Percentiles rank a stretch among this genome's conserved stretches.
Evolutionary conservation across 352 stramenopile species (phyloP).

Genomic region (Phytophthora idaei): DNA sequence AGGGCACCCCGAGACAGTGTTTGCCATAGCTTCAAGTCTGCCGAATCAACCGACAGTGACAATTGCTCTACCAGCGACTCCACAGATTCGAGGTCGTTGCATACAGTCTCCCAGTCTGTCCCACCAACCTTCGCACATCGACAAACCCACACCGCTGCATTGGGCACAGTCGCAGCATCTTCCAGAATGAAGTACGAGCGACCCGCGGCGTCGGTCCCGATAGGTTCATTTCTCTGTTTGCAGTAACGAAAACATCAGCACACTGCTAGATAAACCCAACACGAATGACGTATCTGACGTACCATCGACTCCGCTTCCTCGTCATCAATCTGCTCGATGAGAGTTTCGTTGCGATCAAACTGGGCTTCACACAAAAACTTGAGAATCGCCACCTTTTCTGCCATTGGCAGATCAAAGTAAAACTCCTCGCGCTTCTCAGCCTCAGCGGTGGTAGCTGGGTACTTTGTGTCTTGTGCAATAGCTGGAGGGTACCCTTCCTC

Average conservation of each 20-base stretch:
- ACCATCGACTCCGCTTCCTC: conserved; percentile 59
- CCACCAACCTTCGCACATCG: conserved; percentile 45
- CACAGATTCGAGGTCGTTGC: conserved; percentile 56
- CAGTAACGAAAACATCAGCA: conserved; percentile 8
- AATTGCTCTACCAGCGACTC: conserved; percentile 55
- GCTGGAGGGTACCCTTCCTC: conserved; percentile 36
- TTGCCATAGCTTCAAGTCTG: conserved; percentile 66
- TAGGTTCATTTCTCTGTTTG: conserved; percentile 51
- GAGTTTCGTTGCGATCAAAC: conserved; percentile 66
- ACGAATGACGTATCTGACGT: neutral
- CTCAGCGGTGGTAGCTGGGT: conserved; percentile 24
- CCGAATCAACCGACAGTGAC: conserved; percentile 51
- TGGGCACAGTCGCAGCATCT: conserved; percentile 54
- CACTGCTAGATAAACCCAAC: neutral
- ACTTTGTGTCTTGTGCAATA: conserved; percentile 19
- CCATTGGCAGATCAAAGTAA: conserved; percentile 52
- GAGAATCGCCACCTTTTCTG: conserved; percentile 52
- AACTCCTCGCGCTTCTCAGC: conserved; percentile 35
- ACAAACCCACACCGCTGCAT: conserved; percentile 69
- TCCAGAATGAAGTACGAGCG: conserved; percentile 70
- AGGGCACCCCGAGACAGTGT: conserved; percentile 42
- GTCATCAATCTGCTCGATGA: conserved; percentile 61
- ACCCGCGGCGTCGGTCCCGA: conserved; percentile 50
- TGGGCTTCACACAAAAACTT: conserved; percentile 71
- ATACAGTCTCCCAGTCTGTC: conserved; percentile 66